Evolutionary conservation across 2,329 filamentous ascomycete genomes (phyloP).

Genomic region (Chaetomium sp.): DNA sequence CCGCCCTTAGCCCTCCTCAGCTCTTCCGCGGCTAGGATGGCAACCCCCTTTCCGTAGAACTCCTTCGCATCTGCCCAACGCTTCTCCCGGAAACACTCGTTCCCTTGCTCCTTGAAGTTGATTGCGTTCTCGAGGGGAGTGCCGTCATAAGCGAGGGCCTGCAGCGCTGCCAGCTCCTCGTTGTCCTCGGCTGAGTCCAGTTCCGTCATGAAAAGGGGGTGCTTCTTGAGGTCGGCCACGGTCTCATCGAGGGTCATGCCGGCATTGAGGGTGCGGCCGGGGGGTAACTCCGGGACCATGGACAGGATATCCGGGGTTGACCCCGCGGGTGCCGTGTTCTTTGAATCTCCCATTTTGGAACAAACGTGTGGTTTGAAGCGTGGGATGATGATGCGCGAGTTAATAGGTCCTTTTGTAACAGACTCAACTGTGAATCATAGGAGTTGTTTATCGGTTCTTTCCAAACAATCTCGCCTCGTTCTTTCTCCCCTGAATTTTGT

Average conservation of each 20-base stretch:
- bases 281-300: conserved; percentile 49
- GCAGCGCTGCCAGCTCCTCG: conserved; percentile 79
- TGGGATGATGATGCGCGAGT: background rate
- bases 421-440: background rate
- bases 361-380: conserved; percentile 19
- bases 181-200: conserved; percentile 74
- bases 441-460: background rate
- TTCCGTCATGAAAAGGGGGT: conserved; percentile 94
- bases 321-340: conserved; percentile 10
- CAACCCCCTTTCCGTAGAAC: conserved; percentile 87
- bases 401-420: background rate
- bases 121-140: conserved; percentile 78
- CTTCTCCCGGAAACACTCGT: conserved; percentile 77
- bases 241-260: conserved; percentile 59
- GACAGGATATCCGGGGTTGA: conserved; percentile 17
- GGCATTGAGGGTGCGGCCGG: conserved; percentile 44
- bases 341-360: conserved; percentile 20
- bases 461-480: background rate
- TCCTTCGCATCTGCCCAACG: conserved; percentile 83
- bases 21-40: conserved; percentile 68
- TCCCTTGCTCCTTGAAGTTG: conserved; percentile 89
- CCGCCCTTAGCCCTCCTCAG: conserved; percentile 41
- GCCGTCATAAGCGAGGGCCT: conserved; percentile 90
- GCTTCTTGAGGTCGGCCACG: conserved; percentile 59
- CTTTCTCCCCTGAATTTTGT: conserved; percentile 7